These are phyloP conservation scores for Leccinum pallidistipes DNA, from an alignment of 1,284 basidiomycete species.

Conservation along the genomic window DNA sequence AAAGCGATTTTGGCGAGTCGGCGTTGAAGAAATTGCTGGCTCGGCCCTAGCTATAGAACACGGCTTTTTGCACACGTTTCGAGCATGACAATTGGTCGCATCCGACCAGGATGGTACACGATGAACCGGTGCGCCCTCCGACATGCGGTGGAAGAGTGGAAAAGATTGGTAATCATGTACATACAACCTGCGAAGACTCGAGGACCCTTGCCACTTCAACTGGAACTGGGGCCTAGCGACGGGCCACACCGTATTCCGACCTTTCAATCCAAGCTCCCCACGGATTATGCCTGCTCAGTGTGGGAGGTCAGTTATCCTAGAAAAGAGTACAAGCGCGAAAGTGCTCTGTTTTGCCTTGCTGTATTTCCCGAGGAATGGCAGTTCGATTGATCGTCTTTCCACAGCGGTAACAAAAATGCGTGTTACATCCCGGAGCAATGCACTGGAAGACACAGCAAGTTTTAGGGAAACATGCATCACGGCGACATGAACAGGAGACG, in stretches of 20 bases:
- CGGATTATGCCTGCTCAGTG: not conserved
- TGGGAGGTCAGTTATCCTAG: not conserved
- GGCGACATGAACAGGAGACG: conserved; percentile 18
- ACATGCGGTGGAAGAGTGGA: not conserved
- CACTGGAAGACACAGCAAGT: conserved; percentile 40
- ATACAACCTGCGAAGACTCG: not conserved
- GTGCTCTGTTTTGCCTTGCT: conserved; percentile 43
- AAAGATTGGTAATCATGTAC: not conserved
- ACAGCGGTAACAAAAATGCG: conserved; percentile 63
- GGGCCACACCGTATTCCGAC: not conserved
- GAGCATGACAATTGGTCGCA: not conserved
- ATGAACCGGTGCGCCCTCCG: not conserved
- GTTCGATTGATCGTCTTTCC: conserved; percentile 52
- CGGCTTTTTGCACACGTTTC: not conserved
- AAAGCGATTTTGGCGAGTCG: not conserved
- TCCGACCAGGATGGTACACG: not conserved
- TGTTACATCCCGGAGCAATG: conserved; percentile 56
- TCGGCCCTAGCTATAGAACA: not conserved
- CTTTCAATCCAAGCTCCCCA: not conserved
- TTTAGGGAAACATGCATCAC: not conserved
- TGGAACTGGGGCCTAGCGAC: not conserved
- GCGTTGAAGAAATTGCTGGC: not conserved
- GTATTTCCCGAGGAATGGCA: conserved; percentile 43
- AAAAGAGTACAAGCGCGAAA: conserved; percentile 45
- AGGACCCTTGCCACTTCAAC: not conserved